These are phyloP conservation scores for Coniochaeta pulveracea DNA, from an alignment of 2,329 filamentous ascomycete genomes.

Conservation along the genomic window DNA sequence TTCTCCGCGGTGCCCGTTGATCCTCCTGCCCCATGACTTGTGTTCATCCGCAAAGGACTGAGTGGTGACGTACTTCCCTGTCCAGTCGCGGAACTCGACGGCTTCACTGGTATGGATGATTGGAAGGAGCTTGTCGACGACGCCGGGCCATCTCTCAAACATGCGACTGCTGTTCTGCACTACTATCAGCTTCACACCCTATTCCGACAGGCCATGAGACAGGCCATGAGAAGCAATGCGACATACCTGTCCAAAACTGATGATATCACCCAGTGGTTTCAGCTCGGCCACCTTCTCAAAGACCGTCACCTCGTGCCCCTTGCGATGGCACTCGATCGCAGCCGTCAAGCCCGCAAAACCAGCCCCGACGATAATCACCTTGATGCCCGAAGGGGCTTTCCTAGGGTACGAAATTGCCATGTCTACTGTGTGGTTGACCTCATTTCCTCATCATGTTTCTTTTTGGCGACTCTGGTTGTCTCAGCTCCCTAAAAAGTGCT, in stretches of 20 bases:
- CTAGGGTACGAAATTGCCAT: slow-evolving; percentile 4
- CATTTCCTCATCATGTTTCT: too few species aligned
- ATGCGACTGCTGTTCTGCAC: slow-evolving; percentile 46
- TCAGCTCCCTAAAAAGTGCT: too few species aligned
- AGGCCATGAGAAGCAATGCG: too few species aligned
- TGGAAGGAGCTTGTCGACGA: slow-evolving; percentile 33
- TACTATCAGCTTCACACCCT: slow-evolving; percentile 3
- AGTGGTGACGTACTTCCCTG: slow-evolving; percentile 34
- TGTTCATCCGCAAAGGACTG: slow-evolving; percentile 20
- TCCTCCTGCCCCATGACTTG: slow-evolving; percentile 28
- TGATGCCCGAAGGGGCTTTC: slow-evolving; percentile 19
- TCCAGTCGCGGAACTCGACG: slow-evolving; percentile 26
- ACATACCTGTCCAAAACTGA: too few species aligned
- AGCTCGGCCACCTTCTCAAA: slow-evolving; percentile 34
- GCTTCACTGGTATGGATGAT: slow-evolving; percentile 34
- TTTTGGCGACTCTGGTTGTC: too few species aligned
- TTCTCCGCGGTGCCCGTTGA: slow-evolving; percentile 43
- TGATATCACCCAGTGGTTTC: slow-evolving; percentile 34
- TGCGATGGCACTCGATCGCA: slow-evolving; percentile 43
- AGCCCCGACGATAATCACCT: slow-evolving; percentile 32
- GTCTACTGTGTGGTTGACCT: too few species aligned
- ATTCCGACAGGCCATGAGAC: too few species aligned
- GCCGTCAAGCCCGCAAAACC: slow-evolving; percentile 46
- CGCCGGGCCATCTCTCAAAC: slow-evolving; percentile 41
- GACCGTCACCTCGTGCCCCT: slow-evolving; percentile 35